A percentile compares a stretch with the other conserved stretches of the same genome.
Evolutionary conservation across 2,329 filamentous ascomycete genomes (phyloP).

Genomic region (Botrytis pseudocinerea): DNA sequence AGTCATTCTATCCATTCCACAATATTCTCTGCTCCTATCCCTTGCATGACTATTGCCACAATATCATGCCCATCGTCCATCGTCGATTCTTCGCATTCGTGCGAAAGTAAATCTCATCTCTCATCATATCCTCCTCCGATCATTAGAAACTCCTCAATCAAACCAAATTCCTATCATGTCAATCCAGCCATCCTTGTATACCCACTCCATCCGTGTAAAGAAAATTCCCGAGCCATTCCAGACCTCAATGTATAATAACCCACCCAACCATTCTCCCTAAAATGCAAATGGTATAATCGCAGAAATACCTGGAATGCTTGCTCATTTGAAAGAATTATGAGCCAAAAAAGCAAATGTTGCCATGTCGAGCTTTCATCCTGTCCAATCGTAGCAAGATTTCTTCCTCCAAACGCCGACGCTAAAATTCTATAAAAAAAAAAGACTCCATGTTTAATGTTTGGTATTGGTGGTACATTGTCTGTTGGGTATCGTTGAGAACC

Average conservation of each 20-base stretch:
- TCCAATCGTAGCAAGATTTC: conserved; percentile 3
- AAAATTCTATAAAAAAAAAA: conserved; percentile 12
- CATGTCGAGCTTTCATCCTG: conserved; percentile 2
- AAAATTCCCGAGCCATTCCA: background rate
- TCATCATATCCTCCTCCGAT: conserved; percentile 1
- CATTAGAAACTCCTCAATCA: conserved; percentile 11
- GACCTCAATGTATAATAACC: conserved; percentile 5
- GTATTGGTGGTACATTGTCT: conserved; percentile 16
- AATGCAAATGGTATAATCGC: conserved; percentile 17
- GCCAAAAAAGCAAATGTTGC: conserved; percentile 7
- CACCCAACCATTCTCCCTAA: conserved; percentile 14
- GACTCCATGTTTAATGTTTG: conserved; percentile 14
- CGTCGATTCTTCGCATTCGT: background rate
- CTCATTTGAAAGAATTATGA: background rate
- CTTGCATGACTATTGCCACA: background rate
- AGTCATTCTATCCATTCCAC: conserved; percentile 9
- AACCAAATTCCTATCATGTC: background rate
- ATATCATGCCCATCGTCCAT: background rate
- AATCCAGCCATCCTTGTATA: conserved; percentile 12
- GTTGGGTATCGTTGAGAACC: conserved; percentile 21
- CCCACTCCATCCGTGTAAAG: conserved; percentile 1
- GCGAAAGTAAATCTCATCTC: conserved; percentile 1
- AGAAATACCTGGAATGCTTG: conserved; percentile 6
- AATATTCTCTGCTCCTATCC: background rate
- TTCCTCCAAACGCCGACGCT: conserved; percentile 19